phyloP scores from a whole-genome alignment of 208 protist genomes.

The Trypanosoma melophagium region DNA sequence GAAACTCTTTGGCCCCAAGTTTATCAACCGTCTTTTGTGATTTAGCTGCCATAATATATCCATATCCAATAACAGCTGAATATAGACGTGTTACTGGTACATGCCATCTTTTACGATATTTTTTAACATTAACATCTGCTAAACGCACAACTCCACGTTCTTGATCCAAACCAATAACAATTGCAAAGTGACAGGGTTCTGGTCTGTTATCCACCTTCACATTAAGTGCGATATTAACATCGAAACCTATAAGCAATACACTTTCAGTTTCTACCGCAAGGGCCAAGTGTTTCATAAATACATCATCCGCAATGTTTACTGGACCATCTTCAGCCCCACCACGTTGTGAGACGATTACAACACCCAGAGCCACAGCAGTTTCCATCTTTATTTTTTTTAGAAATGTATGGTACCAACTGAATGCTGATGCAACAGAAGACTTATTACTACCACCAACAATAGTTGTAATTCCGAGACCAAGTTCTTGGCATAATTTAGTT shows the following conservation, averaged over 20 bases:
- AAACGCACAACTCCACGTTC: conserved; percentile 70
- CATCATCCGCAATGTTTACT: conserved; percentile 79
- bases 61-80: conserved; percentile 87
- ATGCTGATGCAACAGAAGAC: conserved; percentile 60
- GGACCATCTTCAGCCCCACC: conserved; percentile 77
- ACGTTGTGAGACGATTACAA: conserved; percentile 65
- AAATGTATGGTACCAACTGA: conserved; percentile 79
- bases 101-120: conserved; percentile 90
- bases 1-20: conserved; percentile 56
- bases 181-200: conserved; percentile 84
- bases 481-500: conserved; percentile 80
- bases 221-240: conserved; percentile 86
- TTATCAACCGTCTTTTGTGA: conserved; percentile 70
- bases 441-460: conserved; percentile 68
- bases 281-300: conserved; percentile 74
- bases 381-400: conserved; percentile 73
- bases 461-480: conserved; percentile 76
- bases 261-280: conserved; percentile 61
- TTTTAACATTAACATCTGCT: conserved; percentile 88
- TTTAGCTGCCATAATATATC: conserved; percentile 81
- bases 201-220: conserved; percentile 51
- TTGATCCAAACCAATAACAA: conserved; percentile 85
- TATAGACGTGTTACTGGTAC: conserved; percentile 70
- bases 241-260: conserved; percentile 88
- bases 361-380: conserved; percentile 62